These are phyloP conservation scores for Dimocarpus longan DNA, from an alignment of 345 rosid genomes.

Conservation along the genomic window DNA sequence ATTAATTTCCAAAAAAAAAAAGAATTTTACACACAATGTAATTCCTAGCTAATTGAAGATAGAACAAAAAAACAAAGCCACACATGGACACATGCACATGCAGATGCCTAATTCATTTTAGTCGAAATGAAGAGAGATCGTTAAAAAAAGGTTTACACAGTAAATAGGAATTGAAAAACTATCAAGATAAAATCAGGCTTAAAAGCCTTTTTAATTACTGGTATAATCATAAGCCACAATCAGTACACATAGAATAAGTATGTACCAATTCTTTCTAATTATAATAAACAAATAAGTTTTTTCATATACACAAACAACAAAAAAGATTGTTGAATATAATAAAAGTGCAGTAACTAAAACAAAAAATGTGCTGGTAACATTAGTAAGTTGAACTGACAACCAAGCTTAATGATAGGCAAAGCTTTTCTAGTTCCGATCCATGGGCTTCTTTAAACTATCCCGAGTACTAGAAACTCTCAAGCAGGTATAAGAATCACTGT, in stretches of 20 bases:
- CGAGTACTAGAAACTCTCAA: background rate
- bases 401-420: background rate
- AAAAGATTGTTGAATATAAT: background rate
- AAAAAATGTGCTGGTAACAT: background rate
- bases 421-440: background rate
- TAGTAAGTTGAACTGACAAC: background rate
- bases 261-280: background rate
- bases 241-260: background rate
- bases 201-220: background rate
- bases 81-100: background rate
- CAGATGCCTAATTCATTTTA: conserved; percentile 3
- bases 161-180: conserved; percentile 1
- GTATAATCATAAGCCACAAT: background rate
- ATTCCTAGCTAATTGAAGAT: background rate
- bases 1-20: no score
- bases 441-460: background rate
- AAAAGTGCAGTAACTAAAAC: background rate
- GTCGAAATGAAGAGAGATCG: conserved; percentile 6
- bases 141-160: background rate
- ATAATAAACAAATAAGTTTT: background rate
- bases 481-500: background rate
- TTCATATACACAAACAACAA: background rate
- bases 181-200: background rate
- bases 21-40: background rate
- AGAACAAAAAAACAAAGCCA: conserved; percentile 11